These are phyloP conservation scores for Phytopythium helicoides DNA, from an alignment of 352 stramenopile genomes.

Conservation along the genomic window DNA sequence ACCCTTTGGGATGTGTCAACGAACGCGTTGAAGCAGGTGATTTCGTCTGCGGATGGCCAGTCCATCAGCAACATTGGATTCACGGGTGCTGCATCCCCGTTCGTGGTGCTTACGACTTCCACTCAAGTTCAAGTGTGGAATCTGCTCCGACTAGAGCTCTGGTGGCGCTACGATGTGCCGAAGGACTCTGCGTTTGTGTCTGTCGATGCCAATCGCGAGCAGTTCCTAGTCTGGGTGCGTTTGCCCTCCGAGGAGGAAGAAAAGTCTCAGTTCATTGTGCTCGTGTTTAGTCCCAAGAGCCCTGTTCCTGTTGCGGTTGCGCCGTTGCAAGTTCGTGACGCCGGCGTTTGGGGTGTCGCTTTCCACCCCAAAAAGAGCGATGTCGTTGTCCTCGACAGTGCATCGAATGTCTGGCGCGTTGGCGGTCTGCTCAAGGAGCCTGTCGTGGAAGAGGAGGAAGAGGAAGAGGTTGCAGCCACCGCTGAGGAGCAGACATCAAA, in stretches of 20 bases:
- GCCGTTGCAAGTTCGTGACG: conserved; percentile 25
- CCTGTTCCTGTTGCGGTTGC: conserved; percentile 50
- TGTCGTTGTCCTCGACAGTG: conserved; percentile 49
- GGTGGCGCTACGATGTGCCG: conserved; percentile 69
- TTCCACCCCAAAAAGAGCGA: conserved; percentile 63
- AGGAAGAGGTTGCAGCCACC: conserved; percentile 13
- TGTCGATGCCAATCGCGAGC: conserved; percentile 31
- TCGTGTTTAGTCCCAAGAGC: conserved; percentile 48
- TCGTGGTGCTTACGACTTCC: conserved; percentile 55
- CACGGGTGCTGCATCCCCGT: conserved; percentile 50
- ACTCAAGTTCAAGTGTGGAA: conserved; percentile 75
- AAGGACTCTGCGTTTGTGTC: conserved; percentile 25
- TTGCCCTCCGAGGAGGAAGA: conserved; percentile 6
- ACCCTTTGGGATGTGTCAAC: conserved; percentile 84
- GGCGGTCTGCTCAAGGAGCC: conserved; percentile 36
- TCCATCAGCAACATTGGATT: conserved; percentile 62
- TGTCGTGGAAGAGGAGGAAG: conserved; percentile 22
- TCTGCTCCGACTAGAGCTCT: conserved; percentile 58
- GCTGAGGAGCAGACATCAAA: conserved; percentile 39
- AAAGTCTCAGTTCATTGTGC: conserved; percentile 32
- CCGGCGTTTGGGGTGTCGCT: conserved; percentile 44
- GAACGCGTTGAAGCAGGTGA: conserved; percentile 72
- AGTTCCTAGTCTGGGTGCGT: conserved; percentile 51
- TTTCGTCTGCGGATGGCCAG: conserved; percentile 58
- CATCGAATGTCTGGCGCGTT: conserved; percentile 60